phyloP scores from a whole-genome alignment of 2,329 filamentous ascomycete species.

The Chalaropsis thielavioides region DNA sequence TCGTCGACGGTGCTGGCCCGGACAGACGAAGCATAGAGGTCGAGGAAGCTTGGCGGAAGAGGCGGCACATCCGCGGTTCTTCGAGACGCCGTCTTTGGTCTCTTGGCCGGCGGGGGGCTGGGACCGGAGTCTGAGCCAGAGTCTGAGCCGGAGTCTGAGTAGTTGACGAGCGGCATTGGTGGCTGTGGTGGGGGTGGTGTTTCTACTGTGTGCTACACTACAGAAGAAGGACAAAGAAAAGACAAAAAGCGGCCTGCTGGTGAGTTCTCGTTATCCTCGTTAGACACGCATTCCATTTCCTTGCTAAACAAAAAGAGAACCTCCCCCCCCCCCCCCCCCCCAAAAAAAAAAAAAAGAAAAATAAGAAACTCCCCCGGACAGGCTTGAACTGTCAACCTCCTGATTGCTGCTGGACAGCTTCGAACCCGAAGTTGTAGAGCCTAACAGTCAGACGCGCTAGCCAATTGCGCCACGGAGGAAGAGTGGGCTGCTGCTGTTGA shows the following conservation, averaged over 20 bases:
- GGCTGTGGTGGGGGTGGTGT: neutral
- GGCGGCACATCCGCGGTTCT: conserved; percentile 32
- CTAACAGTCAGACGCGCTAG: conserved; percentile 48
- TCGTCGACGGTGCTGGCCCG: conserved; percentile 68
- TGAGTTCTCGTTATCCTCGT: too few species aligned
- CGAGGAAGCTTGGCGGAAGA: conserved; percentile 71
- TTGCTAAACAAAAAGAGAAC: neutral
- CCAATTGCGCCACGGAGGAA: conserved; percentile 34
- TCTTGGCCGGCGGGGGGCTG: conserved; percentile 11
- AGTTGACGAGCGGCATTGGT: conserved; percentile 47
- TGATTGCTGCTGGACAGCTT: conserved; percentile 13
- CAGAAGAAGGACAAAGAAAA: neutral
- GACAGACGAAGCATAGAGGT: conserved; percentile 74
- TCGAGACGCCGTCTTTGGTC: conserved; percentile 4
- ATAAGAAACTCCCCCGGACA: conserved; percentile 16
- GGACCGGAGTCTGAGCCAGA: conserved; percentile 5
- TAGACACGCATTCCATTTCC: neutral
- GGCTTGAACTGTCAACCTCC: conserved; percentile 19
- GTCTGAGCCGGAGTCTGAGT: conserved; percentile 27
- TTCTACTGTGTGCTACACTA: neutral
- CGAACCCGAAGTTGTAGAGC: neutral
- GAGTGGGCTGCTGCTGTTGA: neutral
- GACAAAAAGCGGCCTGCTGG: neutral
- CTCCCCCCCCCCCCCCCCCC: too few species aligned
- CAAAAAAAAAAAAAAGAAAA: neutral